phyloP scores from a whole-genome alignment of 192 early-diverging fungal genomes.

The Mortierella hygrophila region DNA sequence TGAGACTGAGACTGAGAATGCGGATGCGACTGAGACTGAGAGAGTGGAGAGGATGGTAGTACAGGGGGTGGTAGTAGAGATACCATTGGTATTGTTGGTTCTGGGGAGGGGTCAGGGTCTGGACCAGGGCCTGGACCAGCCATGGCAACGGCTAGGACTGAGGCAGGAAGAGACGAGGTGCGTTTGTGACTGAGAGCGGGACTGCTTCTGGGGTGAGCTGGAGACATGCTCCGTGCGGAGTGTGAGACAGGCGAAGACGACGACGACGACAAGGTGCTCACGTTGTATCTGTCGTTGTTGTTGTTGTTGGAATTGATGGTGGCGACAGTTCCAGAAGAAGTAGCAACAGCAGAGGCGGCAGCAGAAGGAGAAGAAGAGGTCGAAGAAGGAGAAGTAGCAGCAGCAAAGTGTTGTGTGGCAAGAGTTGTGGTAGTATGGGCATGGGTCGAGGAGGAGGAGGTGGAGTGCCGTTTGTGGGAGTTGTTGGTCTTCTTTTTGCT shows the following conservation, averaged over 20 bases:
- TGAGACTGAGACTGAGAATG: too few species aligned
- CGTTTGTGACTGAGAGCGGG: slow-evolving; percentile 34
- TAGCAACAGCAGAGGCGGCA: not conserved
- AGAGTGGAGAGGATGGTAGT: not conserved
- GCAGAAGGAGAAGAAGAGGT: too few species aligned
- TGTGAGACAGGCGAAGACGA: slow-evolving; percentile 8
- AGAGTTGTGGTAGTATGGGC: not conserved
- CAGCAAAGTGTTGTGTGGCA: not conserved
- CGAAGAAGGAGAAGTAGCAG: not conserved
- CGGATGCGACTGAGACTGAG: not conserved
- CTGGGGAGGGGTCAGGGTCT: not conserved
- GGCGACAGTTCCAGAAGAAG: not conserved
- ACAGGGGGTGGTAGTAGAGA: not conserved
- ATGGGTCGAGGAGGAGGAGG: slow-evolving; percentile 5
- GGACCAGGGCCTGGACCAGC: not conserved
- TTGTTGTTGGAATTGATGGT: not conserved
- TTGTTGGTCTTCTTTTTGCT: slow-evolving; percentile 9
- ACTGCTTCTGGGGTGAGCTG: slow-evolving; percentile 19
- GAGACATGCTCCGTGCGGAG: slow-evolving; percentile 6
- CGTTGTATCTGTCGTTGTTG: not conserved
- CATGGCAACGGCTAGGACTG: not conserved
- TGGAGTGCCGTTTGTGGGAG: slow-evolving; percentile 21
- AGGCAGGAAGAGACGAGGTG: slow-evolving; percentile 34
- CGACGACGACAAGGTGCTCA: slow-evolving; percentile 4
- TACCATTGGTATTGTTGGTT: not conserved